Evolutionary conservation across 1,139 yeast species (phyloP), one percentile per base, ranked within the genome.

Genomic region (Suhomyces panamericanus): DNA sequence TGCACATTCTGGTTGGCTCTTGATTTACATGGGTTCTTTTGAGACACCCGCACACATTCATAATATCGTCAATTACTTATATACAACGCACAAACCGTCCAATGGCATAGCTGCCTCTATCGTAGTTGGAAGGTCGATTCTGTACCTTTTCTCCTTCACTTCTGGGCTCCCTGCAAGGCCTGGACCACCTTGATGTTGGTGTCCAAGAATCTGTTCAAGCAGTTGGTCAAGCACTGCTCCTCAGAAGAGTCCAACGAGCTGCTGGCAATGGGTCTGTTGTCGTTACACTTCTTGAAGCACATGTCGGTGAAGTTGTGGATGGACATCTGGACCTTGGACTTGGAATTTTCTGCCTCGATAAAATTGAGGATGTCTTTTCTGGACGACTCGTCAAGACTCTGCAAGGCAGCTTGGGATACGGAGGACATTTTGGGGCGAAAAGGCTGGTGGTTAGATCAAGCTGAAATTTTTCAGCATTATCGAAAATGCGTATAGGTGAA

Each of bases 231-330:
- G 63, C 97, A 91, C 36, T 73, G 66, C 55, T 85, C 88, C 64
- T 91, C 97, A 43, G 64, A 64, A 5, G 68, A 46, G 52, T 76
- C 77, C 53, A 90, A 71, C 42, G 71, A 70, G 35, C 78, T 78
- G 43, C 76, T 69, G 44, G 74, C 72, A 44, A 84, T 77, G 14
- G 78, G 70, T 42, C 56, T 62, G 50, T 67, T 62, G 39, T 78
- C 70, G 48, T 89, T 77, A 64, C 98, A 91, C 69, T 87, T 87
- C 64, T 85, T 87, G 75, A 89, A 91, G 65, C 98, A 91, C 76
- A 85, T 76, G 62, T 89, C 91, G 33, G 96, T 90, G 74, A 88
- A 89, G 60, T 77, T 81, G 63, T 89, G 95, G 51, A 89, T 85
- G 31, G 95, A 80, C 75, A 81, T 77, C 69, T 89, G 96, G 26